Evolutionary conservation across 1,284 basidiomycete species (phyloP).

Genomic region (Boletus sp.): DNA sequence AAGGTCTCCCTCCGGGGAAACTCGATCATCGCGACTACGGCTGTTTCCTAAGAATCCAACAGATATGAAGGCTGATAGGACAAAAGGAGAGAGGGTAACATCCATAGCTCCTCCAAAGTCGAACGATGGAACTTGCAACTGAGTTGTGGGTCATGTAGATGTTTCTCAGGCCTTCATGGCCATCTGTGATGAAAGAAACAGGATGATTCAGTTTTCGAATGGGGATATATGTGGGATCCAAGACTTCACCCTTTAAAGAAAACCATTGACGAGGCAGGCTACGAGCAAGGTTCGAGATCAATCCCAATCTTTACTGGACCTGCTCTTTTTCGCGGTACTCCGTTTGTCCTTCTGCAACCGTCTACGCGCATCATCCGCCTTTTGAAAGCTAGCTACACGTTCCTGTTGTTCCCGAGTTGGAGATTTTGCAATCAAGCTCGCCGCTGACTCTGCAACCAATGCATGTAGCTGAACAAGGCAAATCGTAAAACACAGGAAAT

Average conservation of each 20-base stretch:
- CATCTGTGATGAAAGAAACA: not conserved
- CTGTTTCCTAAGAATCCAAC: not conserved
- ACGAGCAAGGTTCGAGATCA: not conserved
- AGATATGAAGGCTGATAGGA: not conserved
- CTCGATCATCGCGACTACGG: not conserved
- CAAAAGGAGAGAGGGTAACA: not conserved
- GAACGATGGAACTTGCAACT: not conserved
- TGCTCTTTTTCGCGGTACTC: conserved; percentile 43
- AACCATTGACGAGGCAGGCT: not conserved
- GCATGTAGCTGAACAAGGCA: conserved; percentile 49
- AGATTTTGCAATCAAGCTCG: conserved; percentile 49
- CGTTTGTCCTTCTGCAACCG: conserved; percentile 52
- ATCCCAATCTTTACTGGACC: conserved; percentile 33
- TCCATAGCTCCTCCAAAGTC: not conserved
- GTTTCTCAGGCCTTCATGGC: not conserved
- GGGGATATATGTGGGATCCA: not conserved
- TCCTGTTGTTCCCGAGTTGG: conserved; percentile 55
- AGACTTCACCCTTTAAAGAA: not conserved
- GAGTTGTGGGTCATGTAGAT: not conserved
- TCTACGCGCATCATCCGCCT: conserved; percentile 45
- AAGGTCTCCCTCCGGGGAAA: not conserved
- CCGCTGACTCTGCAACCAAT: conserved; percentile 49
- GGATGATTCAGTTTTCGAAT: not conserved
- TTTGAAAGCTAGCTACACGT: conserved; percentile 49
- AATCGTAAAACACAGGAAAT: too few relatives aligned